Base-by-base conservation (phyloP, 75 land plant species). In the Isoetes taiwanensis region DNA sequence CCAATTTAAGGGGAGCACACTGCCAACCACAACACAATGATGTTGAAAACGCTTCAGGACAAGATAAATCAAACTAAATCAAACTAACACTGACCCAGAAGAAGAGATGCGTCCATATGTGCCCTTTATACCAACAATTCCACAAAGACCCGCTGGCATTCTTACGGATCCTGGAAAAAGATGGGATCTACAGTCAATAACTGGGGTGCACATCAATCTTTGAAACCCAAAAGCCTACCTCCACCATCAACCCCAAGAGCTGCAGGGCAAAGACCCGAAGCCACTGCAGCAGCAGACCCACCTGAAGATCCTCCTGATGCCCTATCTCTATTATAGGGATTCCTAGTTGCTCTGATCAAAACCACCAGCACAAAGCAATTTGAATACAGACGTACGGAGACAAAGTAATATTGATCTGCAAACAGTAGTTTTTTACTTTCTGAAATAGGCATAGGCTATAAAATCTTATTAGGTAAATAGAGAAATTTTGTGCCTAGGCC, bases 1-100 rank as follows among this genome's bases (percentile, higher is more conserved):
- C 87, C 86, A 90, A 65, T 90, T 86, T 31, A 90, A 57, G 5
- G 97, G 97, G 57, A 90, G 68, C 59, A 86, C 85, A 27, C 97
- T 90, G 73, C 50, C 52, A 69, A 52, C 60, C 64, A 29, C n/a
- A n/a, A n/a, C n/a, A n/a, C n/a, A n/a, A n/a, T n/a, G n/a, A n/a
- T n/a, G n/a, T n/a, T 9, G 14, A 43, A 3, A 28, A 10, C 11
- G 30, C n/a, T 57, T 24, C 14, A 28, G 38, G 17, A 9, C 20
- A 1, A 38, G 6, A 21, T 11, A 54, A 40, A 25, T 43, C 14
- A 5, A 39, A 10, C 9, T 11, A 10, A 24, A 3, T 26, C n/a
- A 57, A 2, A 2, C 35, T 0, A 23, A 0, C 24, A 63, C 57
- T 39, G 33, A 85, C 91, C 91, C 91, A 8, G 72, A 59, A 46